These are phyloP conservation scores for Kregervanrija delftensis DNA, from an alignment of 805 yeast genomes.

Conservation along the genomic window DNA sequence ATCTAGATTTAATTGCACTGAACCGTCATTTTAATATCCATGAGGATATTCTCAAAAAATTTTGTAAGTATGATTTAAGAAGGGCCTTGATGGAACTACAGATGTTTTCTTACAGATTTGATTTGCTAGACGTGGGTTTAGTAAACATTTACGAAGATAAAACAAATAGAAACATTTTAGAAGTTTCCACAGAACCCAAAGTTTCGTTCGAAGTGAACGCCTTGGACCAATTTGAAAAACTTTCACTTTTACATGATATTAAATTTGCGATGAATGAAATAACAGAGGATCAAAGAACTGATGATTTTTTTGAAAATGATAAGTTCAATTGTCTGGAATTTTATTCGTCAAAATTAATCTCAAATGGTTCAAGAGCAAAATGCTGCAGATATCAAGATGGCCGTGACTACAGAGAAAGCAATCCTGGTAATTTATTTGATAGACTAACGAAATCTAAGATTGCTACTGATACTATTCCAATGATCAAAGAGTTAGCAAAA, in stretches of 20 bases:
- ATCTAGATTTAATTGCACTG: constrained; percentile 23
- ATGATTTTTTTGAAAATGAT: neutral
- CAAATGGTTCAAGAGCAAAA: constrained; percentile 20
- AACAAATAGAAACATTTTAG: neutral
- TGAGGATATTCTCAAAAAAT: constrained; percentile 10
- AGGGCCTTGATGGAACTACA: constrained; percentile 25
- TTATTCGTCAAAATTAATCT: constrained; percentile 20
- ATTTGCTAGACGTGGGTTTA: constrained; percentile 12
- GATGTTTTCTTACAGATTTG: constrained; percentile 18
- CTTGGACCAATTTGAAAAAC: no score
- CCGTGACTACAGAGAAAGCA: constrained; percentile 14
- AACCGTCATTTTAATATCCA: constrained; percentile 21
- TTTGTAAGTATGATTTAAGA: constrained; percentile 19
- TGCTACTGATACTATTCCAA: constrained; percentile 20
- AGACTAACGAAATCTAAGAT: constrained; percentile 10
- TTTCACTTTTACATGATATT: no score
- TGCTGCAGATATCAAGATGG: constrained; percentile 13
- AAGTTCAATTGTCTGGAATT: constrained; percentile 15
- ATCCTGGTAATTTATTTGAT: constrained; percentile 19
- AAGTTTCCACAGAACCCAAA: neutral
- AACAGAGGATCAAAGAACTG: neutral
- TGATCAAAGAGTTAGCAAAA: constrained; percentile 25
- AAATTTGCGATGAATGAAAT: neutral
- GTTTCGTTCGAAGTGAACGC: neutral
- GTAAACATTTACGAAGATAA: constrained; percentile 1